Base-by-base conservation (phyloP, 352 stramenopile species). In the Phytophthora pseudosyringae region DNA sequence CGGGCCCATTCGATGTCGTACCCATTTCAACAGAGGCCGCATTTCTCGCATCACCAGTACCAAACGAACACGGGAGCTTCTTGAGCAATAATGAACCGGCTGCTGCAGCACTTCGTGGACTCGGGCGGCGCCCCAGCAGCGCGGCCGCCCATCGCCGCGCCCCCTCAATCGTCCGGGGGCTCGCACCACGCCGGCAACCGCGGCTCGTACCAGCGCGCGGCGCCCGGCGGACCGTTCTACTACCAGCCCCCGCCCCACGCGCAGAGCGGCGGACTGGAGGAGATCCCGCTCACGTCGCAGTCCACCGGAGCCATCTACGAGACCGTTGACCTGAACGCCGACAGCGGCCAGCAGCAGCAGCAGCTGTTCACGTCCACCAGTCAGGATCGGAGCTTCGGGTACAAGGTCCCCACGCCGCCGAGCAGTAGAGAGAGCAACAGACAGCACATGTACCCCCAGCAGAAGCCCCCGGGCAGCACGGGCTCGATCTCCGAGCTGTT, bases 31-130 rank as follows among this genome's bases (percentile, higher is more conserved):
- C 1, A 10, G 35, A 40, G 35, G 5, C 5, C 48, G 13, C 48
- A 56, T 41, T 56, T 38, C 26, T 21, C 21, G 21, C 21, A 21
- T 21, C 21, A 21, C 21, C 21, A 21, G 21, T 21, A 21, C 21
- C 21, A 21, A 21, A n/a, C 29, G 18, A 18, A 29, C 36, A 46
- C 18, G 21, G 12, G 21, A 43, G 29, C 52, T 58, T 51, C 18
- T 65, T 26, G 12, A 47, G 32, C 0, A 1, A 21, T n/a, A 5
- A 89, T 89, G 80, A 89, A 87, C 59, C 66, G 80, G 11, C 64
- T 89, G 55, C 71, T 89, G 21, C 80, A 89, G 80, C 75, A 71
- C 56, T 89, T 87, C 62, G 76, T 86, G 46, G 77, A 76, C 68
- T 69, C 60, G 18, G 48, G 38, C 46, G 65, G 33, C 47, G 21